These are phyloP conservation scores for Nannochloropsis granulata DNA, from an alignment of 108 stramenopile species.

Conservation along the genomic window DNA sequence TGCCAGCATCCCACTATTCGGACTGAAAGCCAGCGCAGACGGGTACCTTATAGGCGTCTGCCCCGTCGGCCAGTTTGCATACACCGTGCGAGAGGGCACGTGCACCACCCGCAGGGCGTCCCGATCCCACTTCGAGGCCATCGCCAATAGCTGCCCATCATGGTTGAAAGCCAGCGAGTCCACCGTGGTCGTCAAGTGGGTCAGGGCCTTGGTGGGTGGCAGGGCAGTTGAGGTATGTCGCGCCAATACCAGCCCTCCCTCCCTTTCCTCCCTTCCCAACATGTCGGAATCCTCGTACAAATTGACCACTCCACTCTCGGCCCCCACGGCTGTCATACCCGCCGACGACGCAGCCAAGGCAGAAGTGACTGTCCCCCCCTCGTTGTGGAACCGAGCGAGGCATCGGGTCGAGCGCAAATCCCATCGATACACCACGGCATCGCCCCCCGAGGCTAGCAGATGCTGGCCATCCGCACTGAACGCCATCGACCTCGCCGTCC, in stretches of 20 bases:
- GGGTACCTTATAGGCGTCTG: conserved; percentile 86
- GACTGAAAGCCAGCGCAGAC: conserved; percentile 79
- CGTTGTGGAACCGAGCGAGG: conserved; percentile 65
- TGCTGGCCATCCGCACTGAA: conserved; percentile 62
- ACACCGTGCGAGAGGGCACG: conserved; percentile 72
- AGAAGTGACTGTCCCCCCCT: conserved; percentile 71
- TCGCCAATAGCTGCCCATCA: conserved; percentile 74
- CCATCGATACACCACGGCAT: conserved; percentile 82
- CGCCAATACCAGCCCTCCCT: background rate
- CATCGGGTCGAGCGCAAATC: conserved; percentile 61
- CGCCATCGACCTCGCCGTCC: conserved; percentile 56
- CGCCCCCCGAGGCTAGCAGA: conserved; percentile 72
- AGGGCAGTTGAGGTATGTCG: background rate
- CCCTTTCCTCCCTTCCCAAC: background rate
- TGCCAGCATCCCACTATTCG: conserved; percentile 60
- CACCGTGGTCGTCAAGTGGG: conserved; percentile 65
- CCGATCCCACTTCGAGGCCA: conserved; percentile 63
- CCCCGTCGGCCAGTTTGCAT: conserved; percentile 92
- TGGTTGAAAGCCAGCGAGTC: conserved; percentile 57
- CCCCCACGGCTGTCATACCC: conserved; percentile 62
- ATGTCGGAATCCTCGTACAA: conserved; percentile 44
- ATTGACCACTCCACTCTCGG: conserved; percentile 87
- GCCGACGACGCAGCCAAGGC: conserved; percentile 44
- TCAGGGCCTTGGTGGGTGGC: conserved; percentile 59
- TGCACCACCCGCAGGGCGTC: conserved; percentile 73